phyloP scores from a whole-genome alignment of 805 yeast genomes.

The Zygosaccharomyces gambellarensis region DNA sequence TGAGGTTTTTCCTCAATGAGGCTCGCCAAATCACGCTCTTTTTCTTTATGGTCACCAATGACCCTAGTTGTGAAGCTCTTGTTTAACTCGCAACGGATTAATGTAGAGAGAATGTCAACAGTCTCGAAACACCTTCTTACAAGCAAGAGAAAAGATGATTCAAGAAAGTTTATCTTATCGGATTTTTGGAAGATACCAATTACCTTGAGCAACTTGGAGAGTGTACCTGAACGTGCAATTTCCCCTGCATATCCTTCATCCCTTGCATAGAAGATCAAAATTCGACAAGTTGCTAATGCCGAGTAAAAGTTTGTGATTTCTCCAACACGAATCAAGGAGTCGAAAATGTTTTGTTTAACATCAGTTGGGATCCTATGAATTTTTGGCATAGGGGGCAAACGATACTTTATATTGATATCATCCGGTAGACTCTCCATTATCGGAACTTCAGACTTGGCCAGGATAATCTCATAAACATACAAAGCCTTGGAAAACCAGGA shows the following conservation, averaged over 20 bases:
- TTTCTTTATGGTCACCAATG: constrained; percentile 30
- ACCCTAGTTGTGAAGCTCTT: constrained; percentile 38
- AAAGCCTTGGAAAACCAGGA: constrained; percentile 60
- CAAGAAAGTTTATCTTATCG: constrained; percentile 40
- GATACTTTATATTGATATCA: constrained; percentile 19
- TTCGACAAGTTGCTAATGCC: constrained; percentile 51
- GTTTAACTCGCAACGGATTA: constrained; percentile 49
- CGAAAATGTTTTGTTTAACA: constrained; percentile 38
- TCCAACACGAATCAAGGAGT: constrained; percentile 39
- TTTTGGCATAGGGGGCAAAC: constrained; percentile 17
- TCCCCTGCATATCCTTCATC: constrained; percentile 37
- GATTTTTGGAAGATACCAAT: constrained; percentile 37
- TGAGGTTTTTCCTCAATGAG: constrained; percentile 48
- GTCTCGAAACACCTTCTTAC: constrained; percentile 70
- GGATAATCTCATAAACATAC: constrained; percentile 48
- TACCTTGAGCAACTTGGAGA: constrained; percentile 44
- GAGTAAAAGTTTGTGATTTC: constrained; percentile 41
- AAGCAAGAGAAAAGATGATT: constrained; percentile 48
- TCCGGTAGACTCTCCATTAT: constrained; percentile 34
- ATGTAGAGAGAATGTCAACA: constrained; percentile 41
- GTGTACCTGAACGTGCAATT: constrained; percentile 45
- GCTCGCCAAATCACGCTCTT: constrained; percentile 43
- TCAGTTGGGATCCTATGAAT: constrained; percentile 24
- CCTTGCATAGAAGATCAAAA: constrained; percentile 50
- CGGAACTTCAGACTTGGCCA: constrained; percentile 52